These are phyloP conservation scores for Fraxinus ornus DNA, from an alignment of 305 asterid species.

Conservation along the genomic window DNA sequence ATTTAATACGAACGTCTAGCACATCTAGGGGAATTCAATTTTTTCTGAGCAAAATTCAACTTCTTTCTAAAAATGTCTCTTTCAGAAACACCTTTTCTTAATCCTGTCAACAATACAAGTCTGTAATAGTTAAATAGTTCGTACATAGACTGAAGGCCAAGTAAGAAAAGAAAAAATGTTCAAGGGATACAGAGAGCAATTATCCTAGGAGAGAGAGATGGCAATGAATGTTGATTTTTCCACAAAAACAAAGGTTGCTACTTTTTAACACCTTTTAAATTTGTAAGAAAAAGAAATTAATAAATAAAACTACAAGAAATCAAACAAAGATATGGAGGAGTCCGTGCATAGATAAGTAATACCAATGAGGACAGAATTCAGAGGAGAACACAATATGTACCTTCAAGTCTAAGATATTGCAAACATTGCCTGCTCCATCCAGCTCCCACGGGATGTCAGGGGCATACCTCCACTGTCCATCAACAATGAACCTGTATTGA, in stretches of 20 bases:
- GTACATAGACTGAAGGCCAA: neutral
- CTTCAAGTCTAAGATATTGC: conserved; percentile 78
- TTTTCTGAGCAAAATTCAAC: neutral
- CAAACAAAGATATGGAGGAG: neutral
- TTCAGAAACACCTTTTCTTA: neutral
- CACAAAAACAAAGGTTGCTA: neutral
- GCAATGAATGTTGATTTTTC: neutral
- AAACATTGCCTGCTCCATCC: conserved; percentile 67
- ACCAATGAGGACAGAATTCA: neutral
- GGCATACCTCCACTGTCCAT: conserved; percentile 65
- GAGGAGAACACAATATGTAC: conserved; percentile 32
- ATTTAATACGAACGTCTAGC: neutral
- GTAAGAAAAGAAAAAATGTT: too few relatives aligned
- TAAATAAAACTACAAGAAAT: neutral
- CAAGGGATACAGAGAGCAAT: neutral
- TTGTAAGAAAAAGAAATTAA: too few relatives aligned
- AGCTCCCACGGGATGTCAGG: conserved; percentile 65
- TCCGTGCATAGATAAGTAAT: neutral
- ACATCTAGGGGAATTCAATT: neutral
- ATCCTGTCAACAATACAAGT: neutral
- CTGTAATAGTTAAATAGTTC: neutral
- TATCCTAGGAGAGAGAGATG: neutral
- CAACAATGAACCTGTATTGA: conserved; percentile 68
- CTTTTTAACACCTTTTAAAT: neutral
- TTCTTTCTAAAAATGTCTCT: neutral